Evolutionary conservation across 2,329 filamentous ascomycete species (phyloP), one percentile per base, ranked within the genome.

Genomic region (Microsporum ferrugineum): DNA sequence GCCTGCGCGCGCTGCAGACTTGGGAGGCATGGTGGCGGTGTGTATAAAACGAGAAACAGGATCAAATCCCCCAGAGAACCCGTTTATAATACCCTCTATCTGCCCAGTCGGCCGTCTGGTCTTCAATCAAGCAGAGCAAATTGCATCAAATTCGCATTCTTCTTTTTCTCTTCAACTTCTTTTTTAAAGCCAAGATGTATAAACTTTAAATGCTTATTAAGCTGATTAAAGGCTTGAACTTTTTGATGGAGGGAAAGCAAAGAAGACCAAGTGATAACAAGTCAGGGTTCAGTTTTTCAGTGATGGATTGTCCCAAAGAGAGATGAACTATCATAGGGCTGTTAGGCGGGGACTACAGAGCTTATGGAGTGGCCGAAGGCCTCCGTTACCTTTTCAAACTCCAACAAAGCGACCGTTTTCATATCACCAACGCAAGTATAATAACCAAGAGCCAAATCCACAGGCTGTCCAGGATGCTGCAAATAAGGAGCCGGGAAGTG

Each of bases 1-100:
- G 66, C 75, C 76, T 59, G 78, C 68, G 60, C 72, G 72, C 62
- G 76, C 78, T n/a, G 75, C 70, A 45, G 71, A 69, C 66, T 77
- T 77, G 53, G 73, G 69, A 66, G 75, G 72, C 76, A 78, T 78
- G 51, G 58, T 71, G 57, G 12, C 23, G 56, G 31, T 36, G 51
- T 55, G 33, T n/a, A 34, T 55, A n/a, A n/a, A 55, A 17, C 7
- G 51, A 17, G 36, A 38, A 17, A 55, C 36, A 34, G 23, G 23
- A 51, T 10, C 12, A 34, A 55, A 55, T 38, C 5, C 3, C 39
- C 29, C 14, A 17, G 31, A 17, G 36, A 55, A 36, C 3, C 23
- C 31, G 31, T 12, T 6, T 55, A 38, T 55, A 36, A 14, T 31
- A 55, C 51, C 31, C 51, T 29, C 45, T 3, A n/a, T 38, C 33